Percentiles rank a stretch among this genome's conserved stretches.
Conservation (phyloP, 2,329 filamentous ascomycete species). For the Colletotrichum sansevieriae region DNA sequence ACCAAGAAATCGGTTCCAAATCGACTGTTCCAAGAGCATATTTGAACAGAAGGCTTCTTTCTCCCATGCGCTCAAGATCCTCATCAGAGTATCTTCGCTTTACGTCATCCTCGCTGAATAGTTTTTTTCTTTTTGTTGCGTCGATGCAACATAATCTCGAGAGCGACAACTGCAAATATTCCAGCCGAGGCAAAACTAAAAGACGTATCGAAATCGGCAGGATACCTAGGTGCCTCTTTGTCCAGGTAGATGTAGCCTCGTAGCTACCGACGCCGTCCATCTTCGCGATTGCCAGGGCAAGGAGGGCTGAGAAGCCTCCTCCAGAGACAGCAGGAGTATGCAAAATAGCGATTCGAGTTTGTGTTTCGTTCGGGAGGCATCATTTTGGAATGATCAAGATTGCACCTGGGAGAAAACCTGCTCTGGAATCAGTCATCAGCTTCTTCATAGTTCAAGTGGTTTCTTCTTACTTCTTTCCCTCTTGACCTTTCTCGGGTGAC, state of each 20-base stretch:
- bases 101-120: slow-evolving; percentile 46
- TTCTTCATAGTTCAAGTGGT: not conserved
- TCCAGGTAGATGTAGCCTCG: slow-evolving; percentile 44
- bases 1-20: too few species aligned
- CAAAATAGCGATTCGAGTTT: slow-evolving; percentile 50
- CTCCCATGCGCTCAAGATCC: slow-evolving; percentile 49
- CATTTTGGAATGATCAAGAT: slow-evolving; percentile 51
- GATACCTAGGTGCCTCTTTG: slow-evolving; percentile 39
- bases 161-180: slow-evolving; percentile 31
- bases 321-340: slow-evolving; percentile 53
- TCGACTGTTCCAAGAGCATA: slow-evolving; percentile 45
- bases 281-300: slow-evolving; percentile 59
- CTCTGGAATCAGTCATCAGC: slow-evolving; percentile 43
- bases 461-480: too few species aligned
- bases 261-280: slow-evolving; percentile 60
- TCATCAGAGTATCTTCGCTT: slow-evolving; percentile 46
- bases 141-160: slow-evolving; percentile 31
- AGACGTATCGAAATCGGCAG: slow-evolving; percentile 38
- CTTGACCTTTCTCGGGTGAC: too few species aligned
- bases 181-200: slow-evolving; percentile 38
- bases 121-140: slow-evolving; percentile 47
- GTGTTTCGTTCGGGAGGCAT: slow-evolving; percentile 50
- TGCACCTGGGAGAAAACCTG: slow-evolving; percentile 50
- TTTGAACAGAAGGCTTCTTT: slow-evolving; percentile 49
- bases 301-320: slow-evolving; percentile 60